phyloP scores from a whole-genome alignment of 805 yeast species.

The Pichia phayaonensis region DNA sequence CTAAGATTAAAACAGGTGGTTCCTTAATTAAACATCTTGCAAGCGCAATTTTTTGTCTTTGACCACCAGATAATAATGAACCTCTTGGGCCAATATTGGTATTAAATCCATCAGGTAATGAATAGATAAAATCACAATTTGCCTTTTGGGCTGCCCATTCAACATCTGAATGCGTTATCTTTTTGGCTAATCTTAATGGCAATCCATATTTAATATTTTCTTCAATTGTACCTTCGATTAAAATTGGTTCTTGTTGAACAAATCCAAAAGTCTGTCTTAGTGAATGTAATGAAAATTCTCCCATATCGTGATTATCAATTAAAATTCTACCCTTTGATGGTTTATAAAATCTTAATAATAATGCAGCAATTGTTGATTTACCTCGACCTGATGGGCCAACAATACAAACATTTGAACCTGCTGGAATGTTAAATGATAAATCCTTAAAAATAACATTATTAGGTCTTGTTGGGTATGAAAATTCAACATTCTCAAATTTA shows the following conservation, averaged over 20 bases:
- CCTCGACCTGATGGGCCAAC: slow-evolving; percentile 97
- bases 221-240: slow-evolving; percentile 78
- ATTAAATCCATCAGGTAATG: slow-evolving; percentile 74
- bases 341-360: slow-evolving; percentile 77
- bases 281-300: slow-evolving; percentile 65
- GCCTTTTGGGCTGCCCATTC: slow-evolving; percentile 62
- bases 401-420: slow-evolving; percentile 86
- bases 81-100: slow-evolving; percentile 86
- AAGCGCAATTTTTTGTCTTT: slow-evolving; percentile 69
- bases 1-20: slow-evolving; percentile 56
- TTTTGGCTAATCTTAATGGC: slow-evolving; percentile 35
- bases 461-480: slow-evolving; percentile 82
- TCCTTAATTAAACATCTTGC: slow-evolving; percentile 65
- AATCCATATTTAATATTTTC: slow-evolving; percentile 82
- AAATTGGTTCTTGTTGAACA: slow-evolving; percentile 87
- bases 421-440: slow-evolving; percentile 53
- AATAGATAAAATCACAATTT: slow-evolving; percentile 66
- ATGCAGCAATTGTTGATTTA: slow-evolving; percentile 79
- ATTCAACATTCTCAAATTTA: slow-evolving; percentile 57
- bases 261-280: slow-evolving; percentile 72
- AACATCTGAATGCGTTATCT: slow-evolving; percentile 53
- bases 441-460: slow-evolving; percentile 58
- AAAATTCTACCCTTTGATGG: slow-evolving; percentile 60
- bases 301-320: slow-evolving; percentile 61
- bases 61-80: slow-evolving; percentile 57